A percentile compares a stretch with the other conserved stretches of the same genome.
These are phyloP conservation scores for Santalum album DNA, from an alignment of 164 flowering plant species.

Conservation along the genomic window DNA sequence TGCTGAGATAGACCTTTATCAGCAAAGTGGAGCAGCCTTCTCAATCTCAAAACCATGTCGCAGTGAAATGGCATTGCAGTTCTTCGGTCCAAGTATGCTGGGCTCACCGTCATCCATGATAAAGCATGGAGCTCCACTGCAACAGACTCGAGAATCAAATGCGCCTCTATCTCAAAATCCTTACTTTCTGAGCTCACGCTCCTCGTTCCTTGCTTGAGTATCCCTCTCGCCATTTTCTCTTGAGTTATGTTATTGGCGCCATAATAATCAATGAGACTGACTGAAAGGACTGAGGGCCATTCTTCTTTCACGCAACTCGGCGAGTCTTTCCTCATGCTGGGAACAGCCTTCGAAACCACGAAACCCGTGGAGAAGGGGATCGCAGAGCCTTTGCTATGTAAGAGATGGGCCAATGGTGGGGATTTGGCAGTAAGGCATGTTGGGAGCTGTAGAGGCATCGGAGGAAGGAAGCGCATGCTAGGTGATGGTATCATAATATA, in stretches of 20 bases:
- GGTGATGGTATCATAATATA: slow-evolving; percentile 80
- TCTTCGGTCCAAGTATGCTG: slow-evolving; percentile 78
- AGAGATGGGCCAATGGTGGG: slow-evolving; percentile 95
- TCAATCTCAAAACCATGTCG: slow-evolving; percentile 83
- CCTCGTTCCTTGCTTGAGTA: slow-evolving; percentile 40
- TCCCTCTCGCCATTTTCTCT: slow-evolving; percentile 45
- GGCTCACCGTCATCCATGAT: slow-evolving; percentile 96
- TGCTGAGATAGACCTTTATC: slow-evolving; percentile 58
- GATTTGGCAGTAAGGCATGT: slow-evolving; percentile 91
- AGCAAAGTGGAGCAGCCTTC: slow-evolving; percentile 85
- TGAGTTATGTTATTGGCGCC: slow-evolving; percentile 49
- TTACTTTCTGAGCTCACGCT: slow-evolving; percentile 32
- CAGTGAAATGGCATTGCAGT: slow-evolving; percentile 88
- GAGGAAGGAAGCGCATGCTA: slow-evolving; percentile 80
- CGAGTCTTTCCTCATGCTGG: slow-evolving; percentile 56
- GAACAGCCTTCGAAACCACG: slow-evolving; percentile 84
- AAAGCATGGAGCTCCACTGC: slow-evolving; percentile 94
- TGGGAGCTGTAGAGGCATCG: slow-evolving; percentile 83
- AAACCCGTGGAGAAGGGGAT: slow-evolving; percentile 89
- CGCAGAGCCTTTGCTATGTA: slow-evolving; percentile 93
- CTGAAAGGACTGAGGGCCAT: slow-evolving; percentile 84
- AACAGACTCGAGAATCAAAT: slow-evolving; percentile 57
- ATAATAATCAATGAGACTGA: slow-evolving; percentile 77
- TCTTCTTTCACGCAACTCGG: slow-evolving; percentile 50
- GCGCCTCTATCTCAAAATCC: slow-evolving; percentile 56